phyloP scores from a whole-genome alignment of 2,329 filamentous ascomycete species.

The Calonectria ilicicola region DNA sequence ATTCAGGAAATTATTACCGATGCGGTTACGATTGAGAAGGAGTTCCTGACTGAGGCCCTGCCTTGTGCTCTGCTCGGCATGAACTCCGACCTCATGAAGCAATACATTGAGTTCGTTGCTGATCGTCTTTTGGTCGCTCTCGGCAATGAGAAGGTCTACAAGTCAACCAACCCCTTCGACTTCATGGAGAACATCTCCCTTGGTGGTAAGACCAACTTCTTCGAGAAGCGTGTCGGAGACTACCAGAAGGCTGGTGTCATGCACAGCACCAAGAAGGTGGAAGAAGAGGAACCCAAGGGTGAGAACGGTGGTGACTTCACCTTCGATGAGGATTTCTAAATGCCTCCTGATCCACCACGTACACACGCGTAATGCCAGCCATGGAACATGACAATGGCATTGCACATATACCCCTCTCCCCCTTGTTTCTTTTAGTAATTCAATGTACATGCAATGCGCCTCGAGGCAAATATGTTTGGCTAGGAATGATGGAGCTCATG shows the following conservation, averaged over 20 bases:
- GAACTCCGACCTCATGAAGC: conserved; percentile 98
- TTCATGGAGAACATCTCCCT: conserved; percentile 99
- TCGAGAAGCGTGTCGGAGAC: conserved; percentile 99
- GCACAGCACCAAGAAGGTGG: conserved; percentile 85
- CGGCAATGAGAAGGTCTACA: conserved; percentile 95
- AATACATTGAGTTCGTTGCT: conserved; percentile 99
- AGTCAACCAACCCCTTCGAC: conserved; percentile 95
- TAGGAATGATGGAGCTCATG: conserved; percentile 19
- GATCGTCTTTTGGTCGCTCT: conserved; percentile 94
- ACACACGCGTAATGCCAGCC: conserved; percentile 9
- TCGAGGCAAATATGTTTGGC: conserved; percentile 35
- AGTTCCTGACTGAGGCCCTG: conserved; percentile 96
- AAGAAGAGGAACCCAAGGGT: conserved; percentile 62
- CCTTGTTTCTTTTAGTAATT: conserved; percentile 28
- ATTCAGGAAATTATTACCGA: conserved; percentile 93
- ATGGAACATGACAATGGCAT: conserved; percentile 14
- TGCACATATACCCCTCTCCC: conserved; percentile 39
- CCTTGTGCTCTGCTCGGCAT: conserved; percentile 95
- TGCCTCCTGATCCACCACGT: conserved; percentile 31
- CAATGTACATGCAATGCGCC: conserved; percentile 40
- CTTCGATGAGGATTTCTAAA: conserved; percentile 98
- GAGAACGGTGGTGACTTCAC: conserved; percentile 82
- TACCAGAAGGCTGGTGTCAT: conserved; percentile 99
- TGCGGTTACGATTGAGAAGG: conserved; percentile 94
- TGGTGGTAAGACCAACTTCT: conserved; percentile 99